A percentile compares a stretch with the other conserved stretches of the same genome.
Conservation (phyloP, 352 stramenopile genomes). For the Phytophthora brassicae region DNA sequence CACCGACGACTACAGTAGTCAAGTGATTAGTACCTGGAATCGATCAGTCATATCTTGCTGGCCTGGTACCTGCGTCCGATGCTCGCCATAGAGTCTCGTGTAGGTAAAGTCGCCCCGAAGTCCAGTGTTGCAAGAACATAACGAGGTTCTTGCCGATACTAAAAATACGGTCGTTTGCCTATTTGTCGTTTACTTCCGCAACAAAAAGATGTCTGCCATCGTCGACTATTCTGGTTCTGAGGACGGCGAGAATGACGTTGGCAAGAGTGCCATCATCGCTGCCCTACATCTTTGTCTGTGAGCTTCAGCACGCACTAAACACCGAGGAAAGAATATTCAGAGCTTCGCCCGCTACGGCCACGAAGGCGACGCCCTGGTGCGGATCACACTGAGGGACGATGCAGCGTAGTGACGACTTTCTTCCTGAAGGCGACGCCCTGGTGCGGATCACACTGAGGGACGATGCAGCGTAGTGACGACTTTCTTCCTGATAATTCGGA, state of each 20-base stretch:
- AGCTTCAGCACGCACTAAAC: conserved; percentile 90
- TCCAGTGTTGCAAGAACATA: too few relatives aligned
- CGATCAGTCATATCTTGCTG: neutral
- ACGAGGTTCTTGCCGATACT: neutral
- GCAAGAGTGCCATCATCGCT: conserved; percentile 97
- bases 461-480: conserved; percentile 80
- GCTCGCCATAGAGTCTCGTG: conserved; percentile 9
- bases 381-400: conserved; percentile 94
- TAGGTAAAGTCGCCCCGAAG: neutral
- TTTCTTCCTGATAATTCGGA: conserved; percentile 93
- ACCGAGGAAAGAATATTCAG: conserved; percentile 86
- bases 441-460: conserved; percentile 95
- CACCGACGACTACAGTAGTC: conserved; percentile 33
- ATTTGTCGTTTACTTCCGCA: too few relatives aligned
- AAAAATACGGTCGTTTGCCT: conserved; percentile 1
- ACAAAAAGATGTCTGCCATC: too few relatives aligned
- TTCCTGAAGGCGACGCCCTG: conserved; percentile 83
- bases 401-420: conserved; percentile 88
- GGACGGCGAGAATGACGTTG: conserved; percentile 94
- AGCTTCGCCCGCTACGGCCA: conserved; percentile 71
- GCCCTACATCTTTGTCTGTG: conserved; percentile 97
- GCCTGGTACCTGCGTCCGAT: conserved; percentile 8
- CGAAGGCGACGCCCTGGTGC: conserved; percentile 84
- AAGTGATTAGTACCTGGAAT: neutral
- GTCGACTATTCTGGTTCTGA: too few relatives aligned